These are phyloP conservation scores for Ophiognomonia clavigignenti-juglandacearum DNA, from an alignment of 2,329 filamentous ascomycete species.

Conservation along the genomic window DNA sequence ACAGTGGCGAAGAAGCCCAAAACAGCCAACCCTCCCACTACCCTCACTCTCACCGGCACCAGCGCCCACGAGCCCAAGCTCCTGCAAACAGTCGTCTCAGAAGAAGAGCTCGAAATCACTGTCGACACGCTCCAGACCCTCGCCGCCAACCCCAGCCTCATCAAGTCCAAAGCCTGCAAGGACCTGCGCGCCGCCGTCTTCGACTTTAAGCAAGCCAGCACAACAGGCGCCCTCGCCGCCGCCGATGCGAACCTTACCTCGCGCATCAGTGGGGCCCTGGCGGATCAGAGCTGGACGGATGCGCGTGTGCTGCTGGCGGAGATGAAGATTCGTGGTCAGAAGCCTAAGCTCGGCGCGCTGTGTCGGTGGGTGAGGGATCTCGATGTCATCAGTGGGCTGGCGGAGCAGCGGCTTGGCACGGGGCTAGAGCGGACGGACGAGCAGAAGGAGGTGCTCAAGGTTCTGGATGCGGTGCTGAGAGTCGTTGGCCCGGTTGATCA, in stretches of 20 bases:
- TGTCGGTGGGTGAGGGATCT: conserved; percentile 70
- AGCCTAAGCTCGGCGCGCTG: conserved; percentile 62
- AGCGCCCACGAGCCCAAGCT: conserved; percentile 5
- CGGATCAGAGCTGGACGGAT: conserved; percentile 62
- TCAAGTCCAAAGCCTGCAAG: conserved; percentile 65
- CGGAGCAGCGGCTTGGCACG: conserved; percentile 45
- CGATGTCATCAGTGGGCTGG: conserved; percentile 63
- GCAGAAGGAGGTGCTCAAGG: conserved; percentile 52
- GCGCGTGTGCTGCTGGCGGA: conserved; percentile 62
- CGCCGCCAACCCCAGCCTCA: conserved; percentile 50
- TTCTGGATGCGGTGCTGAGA: conserved; percentile 60
- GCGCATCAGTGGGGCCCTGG: conserved; percentile 59
- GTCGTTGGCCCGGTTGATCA: conserved; percentile 58
- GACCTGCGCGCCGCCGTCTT: conserved; percentile 63
- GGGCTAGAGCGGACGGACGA: conserved; percentile 34
- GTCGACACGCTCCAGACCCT: conserved; percentile 13
- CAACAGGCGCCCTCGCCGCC: conserved; percentile 55
- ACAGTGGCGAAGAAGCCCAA: conserved; percentile 12
- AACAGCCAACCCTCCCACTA: neutral
- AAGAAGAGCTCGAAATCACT: conserved; percentile 15
- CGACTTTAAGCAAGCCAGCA: conserved; percentile 64
- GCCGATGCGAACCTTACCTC: conserved; percentile 60
- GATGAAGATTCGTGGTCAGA: conserved; percentile 62
- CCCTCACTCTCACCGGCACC: conserved; percentile 3
- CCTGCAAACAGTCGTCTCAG: conserved; percentile 12